Percentiles rank a stretch among this genome's conserved stretches.
Conservation (phyloP, 768 basidiomycete genomes). For the Phanerochaete carnosa region DNA sequence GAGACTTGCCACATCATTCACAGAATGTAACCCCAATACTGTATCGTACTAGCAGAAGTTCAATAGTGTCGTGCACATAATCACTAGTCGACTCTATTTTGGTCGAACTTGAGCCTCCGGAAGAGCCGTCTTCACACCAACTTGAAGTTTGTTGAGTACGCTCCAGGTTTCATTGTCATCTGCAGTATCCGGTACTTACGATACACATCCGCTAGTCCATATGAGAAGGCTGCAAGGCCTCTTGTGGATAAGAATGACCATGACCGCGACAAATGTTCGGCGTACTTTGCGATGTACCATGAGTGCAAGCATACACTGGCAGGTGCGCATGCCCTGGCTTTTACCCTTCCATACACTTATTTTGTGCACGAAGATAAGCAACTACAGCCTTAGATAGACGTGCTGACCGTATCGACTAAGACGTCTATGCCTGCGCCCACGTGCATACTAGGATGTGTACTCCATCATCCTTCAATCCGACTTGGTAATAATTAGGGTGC, state of each 20-base stretch:
- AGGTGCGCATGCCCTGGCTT: constrained; percentile 48
- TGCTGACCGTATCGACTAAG: constrained; percentile 22
- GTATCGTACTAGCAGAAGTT: constrained; percentile 30
- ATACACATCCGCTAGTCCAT: constrained; percentile 54
- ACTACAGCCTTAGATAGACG: constrained; percentile 63
- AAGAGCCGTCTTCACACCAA: constrained; percentile 19
- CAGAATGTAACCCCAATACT: constrained; percentile 25
- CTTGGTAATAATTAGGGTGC: neutral
- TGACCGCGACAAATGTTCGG: constrained; percentile 67
- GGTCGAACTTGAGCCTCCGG: neutral
- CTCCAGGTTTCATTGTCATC: neutral
- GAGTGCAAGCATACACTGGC: constrained; percentile 80
- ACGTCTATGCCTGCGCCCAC: too few species aligned
- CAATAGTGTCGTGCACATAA: constrained; percentile 19
- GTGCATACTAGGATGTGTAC: neutral
- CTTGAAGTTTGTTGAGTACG: constrained; percentile 27
- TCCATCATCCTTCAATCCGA: neutral
- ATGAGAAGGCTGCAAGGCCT: constrained; percentile 72
- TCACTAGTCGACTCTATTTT: neutral
- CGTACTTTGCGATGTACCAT: constrained; percentile 78
- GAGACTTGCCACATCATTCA: constrained; percentile 19
- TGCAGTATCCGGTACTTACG: neutral
- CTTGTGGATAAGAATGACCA: constrained; percentile 68
- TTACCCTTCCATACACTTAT: neutral
- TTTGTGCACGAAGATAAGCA: constrained; percentile 48